Percentiles rank a stretch among this genome's conserved stretches.
These are phyloP conservation scores for Chernovozyma sophiae-reginae DNA, from an alignment of 1,139 yeast species.

Conservation along the genomic window DNA sequence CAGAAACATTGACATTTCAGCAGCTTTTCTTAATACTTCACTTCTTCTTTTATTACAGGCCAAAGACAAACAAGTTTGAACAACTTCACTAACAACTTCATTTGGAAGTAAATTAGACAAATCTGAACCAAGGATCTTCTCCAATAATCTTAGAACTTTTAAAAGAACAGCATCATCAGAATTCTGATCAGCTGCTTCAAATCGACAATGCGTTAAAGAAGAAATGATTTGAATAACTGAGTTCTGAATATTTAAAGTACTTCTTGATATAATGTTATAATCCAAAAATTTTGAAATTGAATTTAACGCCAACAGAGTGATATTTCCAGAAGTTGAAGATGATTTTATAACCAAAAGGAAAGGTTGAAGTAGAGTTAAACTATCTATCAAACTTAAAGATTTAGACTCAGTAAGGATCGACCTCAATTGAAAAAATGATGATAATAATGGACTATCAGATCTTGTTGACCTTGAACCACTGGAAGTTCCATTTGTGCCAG, in stretches of 20 bases:
- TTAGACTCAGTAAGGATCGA: conserved; percentile 60
- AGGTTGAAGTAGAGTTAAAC: conserved; percentile 77
- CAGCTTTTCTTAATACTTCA: conserved; percentile 83
- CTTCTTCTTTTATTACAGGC: conserved; percentile 92
- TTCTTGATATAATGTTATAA: conserved; percentile 51
- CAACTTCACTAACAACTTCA: conserved; percentile 81
- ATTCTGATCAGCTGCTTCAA: conserved; percentile 91
- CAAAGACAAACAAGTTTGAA: conserved; percentile 86
- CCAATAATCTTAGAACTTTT: conserved; percentile 75
- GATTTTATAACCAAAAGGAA: conserved; percentile 83
- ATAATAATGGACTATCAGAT: conserved; percentile 61
- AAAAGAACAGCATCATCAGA: conserved; percentile 89
- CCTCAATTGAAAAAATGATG: conserved; percentile 77
- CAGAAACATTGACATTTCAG: conserved; percentile 77
- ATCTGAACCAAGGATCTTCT: conserved; percentile 61
- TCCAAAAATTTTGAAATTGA: conserved; percentile 70
- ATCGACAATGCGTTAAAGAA: conserved; percentile 89
- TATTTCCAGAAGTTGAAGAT: conserved; percentile 78
- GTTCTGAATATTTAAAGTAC: conserved; percentile 42
- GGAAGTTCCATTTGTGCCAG: conserved; percentile 8
- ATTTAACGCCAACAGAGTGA: conserved; percentile 77
- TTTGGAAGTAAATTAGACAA: conserved; percentile 67
- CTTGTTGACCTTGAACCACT: conserved; percentile 13
- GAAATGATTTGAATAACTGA: conserved; percentile 60
- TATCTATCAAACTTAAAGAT: conserved; percentile 56